phyloP scores from a whole-genome alignment of 75 land plant genomes.

The Isoetes taiwanensis region DNA sequence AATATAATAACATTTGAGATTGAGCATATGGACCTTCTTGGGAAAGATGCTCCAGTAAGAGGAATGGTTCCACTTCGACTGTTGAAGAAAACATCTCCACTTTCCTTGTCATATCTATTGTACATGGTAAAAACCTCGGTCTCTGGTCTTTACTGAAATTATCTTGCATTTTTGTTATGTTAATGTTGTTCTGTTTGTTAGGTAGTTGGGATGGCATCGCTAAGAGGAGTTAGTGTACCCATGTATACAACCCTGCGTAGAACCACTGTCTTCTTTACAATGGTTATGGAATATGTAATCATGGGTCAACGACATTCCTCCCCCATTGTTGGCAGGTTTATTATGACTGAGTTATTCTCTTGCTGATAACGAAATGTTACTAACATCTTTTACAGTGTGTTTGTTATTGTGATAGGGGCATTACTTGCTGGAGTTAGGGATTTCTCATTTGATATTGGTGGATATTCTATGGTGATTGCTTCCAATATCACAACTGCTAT shows the following conservation, averaged over 20 bases:
- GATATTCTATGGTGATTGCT: constrained; percentile 66
- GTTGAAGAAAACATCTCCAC: constrained; percentile 60
- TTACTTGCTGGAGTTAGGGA: constrained; percentile 91
- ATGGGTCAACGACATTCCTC: constrained; percentile 57
- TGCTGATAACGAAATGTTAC: too few relatives aligned
- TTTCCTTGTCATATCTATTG: constrained; percentile 72
- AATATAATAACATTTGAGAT: constrained; percentile 53
- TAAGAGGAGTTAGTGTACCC: constrained; percentile 97
- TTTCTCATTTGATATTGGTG: constrained; percentile 69
- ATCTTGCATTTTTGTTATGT: too few relatives aligned
- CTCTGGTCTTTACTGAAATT: too few relatives aligned
- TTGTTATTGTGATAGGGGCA: constrained; percentile 81
- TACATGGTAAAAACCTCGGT: constrained; percentile 87
- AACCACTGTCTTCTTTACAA: constrained; percentile 90
- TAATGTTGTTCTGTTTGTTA: too few relatives aligned
- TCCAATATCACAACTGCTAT: constrained; percentile 87
- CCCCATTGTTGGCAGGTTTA: constrained; percentile 26
- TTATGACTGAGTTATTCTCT: too few relatives aligned
- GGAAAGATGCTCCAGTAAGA: constrained; percentile 22
- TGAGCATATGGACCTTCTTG: constrained; percentile 19
- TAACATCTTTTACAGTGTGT: constrained; percentile 94
- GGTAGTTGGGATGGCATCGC: constrained; percentile 86
- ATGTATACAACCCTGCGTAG: constrained; percentile 96
- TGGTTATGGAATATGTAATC: constrained; percentile 76
- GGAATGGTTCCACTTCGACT: constrained; percentile 48